Evolutionary conservation across 805 yeast genomes (phyloP), one percentile per base, ranked within the genome.

Genomic region (Candida rishiriensis): DNA sequence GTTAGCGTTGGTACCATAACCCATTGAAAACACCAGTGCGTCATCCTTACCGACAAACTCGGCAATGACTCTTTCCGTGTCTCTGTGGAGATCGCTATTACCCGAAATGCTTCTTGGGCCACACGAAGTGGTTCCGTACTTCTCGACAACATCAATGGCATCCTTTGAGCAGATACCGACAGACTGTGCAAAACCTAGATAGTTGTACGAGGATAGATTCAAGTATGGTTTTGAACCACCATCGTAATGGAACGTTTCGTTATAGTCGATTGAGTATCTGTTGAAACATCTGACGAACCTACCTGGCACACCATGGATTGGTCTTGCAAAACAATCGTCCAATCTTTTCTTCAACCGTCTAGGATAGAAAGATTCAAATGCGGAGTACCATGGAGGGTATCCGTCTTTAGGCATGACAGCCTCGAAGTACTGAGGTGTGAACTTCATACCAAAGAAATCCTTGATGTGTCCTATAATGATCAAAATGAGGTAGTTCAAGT

Each of bases 301-400:
- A 26, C 99, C 99, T 1, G 99, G 98, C 16, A 91, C 98, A 41
- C 97, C 98, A 47, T 86, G 85, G n/a, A 95, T 88, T 36, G 97
- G 97, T 62, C 96, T 81, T 2, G 95, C 88, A 64, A 93, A 93
- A 65, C 97, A 88, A 67, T 91, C 98, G 62, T 87, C 96, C 47
- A 93, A 78, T 66, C 96, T 85, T 54, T 76, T 78, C 64, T 93
- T 90, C 73, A 93, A 76, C 57, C 98, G 82, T 57, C 99, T 83
- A 36, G 90, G 84, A 65, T 90, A 93, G 63, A 93, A 95, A 51
- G 87, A 81, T 66, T 93, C 99, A 62, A 91, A 89, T 38, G 89
- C 91, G 21, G 93, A 85, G 56, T 85, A 86, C 85, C 96, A 85
- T 28, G 99, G 98, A 30, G 99, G 97, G 57, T 87, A 81, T 1